These are phyloP conservation scores for Pichia kudriavzevii DNA, from an alignment of 1,139 yeast genomes.

Conservation along the genomic window DNA sequence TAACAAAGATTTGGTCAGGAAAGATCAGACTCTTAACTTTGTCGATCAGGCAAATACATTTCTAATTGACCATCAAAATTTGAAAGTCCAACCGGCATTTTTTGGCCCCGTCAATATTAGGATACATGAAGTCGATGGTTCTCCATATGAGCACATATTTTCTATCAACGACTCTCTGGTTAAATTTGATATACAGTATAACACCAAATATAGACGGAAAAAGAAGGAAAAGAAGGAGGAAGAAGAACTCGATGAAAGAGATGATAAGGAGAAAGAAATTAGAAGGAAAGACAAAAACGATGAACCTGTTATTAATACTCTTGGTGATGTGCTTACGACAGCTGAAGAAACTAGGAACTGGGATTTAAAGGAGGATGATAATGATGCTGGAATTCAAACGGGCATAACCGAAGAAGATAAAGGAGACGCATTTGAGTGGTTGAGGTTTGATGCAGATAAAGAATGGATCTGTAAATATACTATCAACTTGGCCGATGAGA, in stretches of 20 bases:
- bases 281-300: slow-evolving; percentile 28
- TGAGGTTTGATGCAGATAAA: slow-evolving; percentile 91
- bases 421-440: slow-evolving; percentile 91
- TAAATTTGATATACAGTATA: slow-evolving; percentile 87
- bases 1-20: slow-evolving; percentile 5
- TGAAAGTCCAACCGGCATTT: slow-evolving; percentile 44
- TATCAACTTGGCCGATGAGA: slow-evolving; percentile 87
- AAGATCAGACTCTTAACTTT: slow-evolving; percentile 27
- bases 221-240: slow-evolving; percentile 41
- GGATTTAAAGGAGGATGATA: slow-evolving; percentile 71
- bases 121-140: slow-evolving; percentile 98
- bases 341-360: slow-evolving; percentile 59
- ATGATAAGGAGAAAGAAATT: slow-evolving; percentile 29
- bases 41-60: slow-evolving; percentile 39
- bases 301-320: slow-evolving; percentile 45
- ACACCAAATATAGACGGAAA: slow-evolving; percentile 74
- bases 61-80: slow-evolving; percentile 24
- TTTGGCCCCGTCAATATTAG: slow-evolving; percentile 95
- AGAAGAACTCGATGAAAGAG: slow-evolving; percentile 21
- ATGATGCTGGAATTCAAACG: slow-evolving; percentile 52
- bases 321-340: slow-evolving; percentile 71
- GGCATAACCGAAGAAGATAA: slow-evolving; percentile 27
- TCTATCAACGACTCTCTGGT: slow-evolving; percentile 81
- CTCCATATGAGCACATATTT: slow-evolving; percentile 96
- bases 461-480: slow-evolving; percentile 89